Evolutionary conservation across 495 filamentous ascomycete genomes (phyloP).

Genomic region (Penicillium waksmanii): DNA sequence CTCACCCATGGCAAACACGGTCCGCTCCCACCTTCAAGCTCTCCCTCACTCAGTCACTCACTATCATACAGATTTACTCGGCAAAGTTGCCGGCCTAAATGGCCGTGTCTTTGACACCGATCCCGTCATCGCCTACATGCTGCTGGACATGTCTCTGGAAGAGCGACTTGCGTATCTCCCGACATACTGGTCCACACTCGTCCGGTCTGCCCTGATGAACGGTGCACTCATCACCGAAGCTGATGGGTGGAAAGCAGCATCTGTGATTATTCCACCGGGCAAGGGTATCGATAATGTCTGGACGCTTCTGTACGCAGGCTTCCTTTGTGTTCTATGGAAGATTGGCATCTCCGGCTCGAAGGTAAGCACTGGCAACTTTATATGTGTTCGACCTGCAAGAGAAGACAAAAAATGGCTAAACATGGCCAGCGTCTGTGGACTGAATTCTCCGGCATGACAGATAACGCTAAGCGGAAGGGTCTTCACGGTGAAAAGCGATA

Average conservation of each 20-base stretch:
- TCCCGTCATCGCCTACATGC: conserved; percentile 34
- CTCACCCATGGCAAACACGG: conserved; percentile 30
- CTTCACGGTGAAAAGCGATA: conserved; percentile 27
- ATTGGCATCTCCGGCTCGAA: conserved; percentile 28
- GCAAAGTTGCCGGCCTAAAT: conserved; percentile 23
- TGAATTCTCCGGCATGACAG: conserved; percentile 34
- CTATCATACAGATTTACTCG: conserved; percentile 19
- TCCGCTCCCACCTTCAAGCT: conserved; percentile 6
- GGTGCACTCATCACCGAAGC: conserved; percentile 33
- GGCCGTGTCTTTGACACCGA: conserved; percentile 31
- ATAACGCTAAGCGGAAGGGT: conserved; percentile 30
- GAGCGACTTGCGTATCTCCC: conserved; percentile 30
- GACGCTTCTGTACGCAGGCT: conserved; percentile 28
- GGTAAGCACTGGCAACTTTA: conserved; percentile 12
- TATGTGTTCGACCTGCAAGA: background rate
- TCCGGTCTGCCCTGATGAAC: conserved; percentile 32
- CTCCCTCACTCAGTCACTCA: background rate
- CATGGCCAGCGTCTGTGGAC: conserved; percentile 25
- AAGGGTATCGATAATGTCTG: conserved; percentile 25
- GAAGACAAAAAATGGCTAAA: background rate
- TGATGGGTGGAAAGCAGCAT: conserved; percentile 33
- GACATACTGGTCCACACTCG: conserved; percentile 27
- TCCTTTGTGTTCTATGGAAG: conserved; percentile 26
- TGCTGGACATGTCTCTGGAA: conserved; percentile 26
- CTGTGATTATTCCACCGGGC: conserved; percentile 29